phyloP scores from a whole-genome alignment of 208 protist genomes.

The Crithidia acanthocephali region DNA sequence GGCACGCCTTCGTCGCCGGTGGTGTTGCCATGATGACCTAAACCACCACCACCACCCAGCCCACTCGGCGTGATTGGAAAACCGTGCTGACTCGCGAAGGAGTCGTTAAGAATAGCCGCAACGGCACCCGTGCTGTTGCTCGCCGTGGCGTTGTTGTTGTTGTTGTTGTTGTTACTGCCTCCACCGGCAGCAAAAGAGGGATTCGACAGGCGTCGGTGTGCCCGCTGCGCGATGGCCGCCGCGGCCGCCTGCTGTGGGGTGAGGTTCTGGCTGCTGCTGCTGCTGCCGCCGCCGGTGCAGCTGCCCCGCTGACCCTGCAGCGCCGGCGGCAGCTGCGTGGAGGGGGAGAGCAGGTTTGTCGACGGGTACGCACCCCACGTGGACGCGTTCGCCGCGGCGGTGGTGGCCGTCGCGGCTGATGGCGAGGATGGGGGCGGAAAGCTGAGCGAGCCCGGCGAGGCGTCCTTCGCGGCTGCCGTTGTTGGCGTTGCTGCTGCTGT shows the following conservation, averaged over 20 bases:
- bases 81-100: constrained; percentile 28
- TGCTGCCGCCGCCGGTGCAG: background rate
- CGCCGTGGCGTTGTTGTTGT: background rate
- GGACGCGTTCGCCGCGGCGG: background rate
- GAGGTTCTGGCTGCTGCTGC: background rate
- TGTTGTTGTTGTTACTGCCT: background rate
- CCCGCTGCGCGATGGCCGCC: background rate
- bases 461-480: too few relatives aligned
- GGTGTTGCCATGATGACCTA: too few relatives aligned
- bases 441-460: background rate
- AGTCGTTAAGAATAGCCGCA: constrained; percentile 19
- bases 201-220: background rate
- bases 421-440: background rate
- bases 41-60: background rate
- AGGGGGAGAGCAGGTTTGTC: background rate
- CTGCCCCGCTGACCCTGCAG: too few relatives aligned
- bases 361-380: background rate
- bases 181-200: background rate
- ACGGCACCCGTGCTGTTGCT: background rate
- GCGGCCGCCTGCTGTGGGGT: background rate
- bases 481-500: background rate
- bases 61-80: background rate
- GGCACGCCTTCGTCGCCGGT: background rate
- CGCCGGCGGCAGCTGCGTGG: background rate
- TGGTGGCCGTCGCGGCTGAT: background rate